phyloP scores from a whole-genome alignment of 352 stramenopile species.

The Pythium sukuiense region DNA sequence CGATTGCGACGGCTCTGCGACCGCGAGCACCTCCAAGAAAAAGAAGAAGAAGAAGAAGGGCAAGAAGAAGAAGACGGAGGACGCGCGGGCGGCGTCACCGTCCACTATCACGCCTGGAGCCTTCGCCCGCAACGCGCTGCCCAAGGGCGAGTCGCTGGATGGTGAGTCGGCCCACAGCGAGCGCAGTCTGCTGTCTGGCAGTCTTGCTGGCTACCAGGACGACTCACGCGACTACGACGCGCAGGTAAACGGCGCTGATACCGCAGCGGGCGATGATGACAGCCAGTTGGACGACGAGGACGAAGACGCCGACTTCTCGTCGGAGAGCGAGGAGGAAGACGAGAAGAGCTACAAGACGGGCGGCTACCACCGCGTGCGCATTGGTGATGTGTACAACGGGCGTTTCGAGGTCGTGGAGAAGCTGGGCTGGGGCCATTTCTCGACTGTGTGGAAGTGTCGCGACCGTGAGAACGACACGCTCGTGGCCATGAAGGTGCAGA shows the following conservation, averaged over 20 bases:
- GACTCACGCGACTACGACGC: conserved; percentile 16
- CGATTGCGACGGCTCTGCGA: conserved; percentile 1
- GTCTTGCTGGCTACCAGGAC: conserved; percentile 23
- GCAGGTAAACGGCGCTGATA: conserved; percentile 31
- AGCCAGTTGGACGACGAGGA: conserved; percentile 29
- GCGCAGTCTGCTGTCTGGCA: conserved; percentile 31
- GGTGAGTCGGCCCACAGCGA: conserved; percentile 30
- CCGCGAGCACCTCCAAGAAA: conserved; percentile 13
- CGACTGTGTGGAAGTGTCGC: conserved; percentile 98
- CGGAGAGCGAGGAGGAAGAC: conserved; percentile 91
- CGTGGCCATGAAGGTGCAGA: conserved; percentile 98
- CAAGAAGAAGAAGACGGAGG: conserved; percentile 23
- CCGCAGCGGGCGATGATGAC: conserved; percentile 30
- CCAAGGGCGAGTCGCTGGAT: conserved; percentile 34
- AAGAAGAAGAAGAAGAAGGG: conserved; percentile 33
- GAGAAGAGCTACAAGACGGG: conserved; percentile 95
- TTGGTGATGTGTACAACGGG: conserved; percentile 91
- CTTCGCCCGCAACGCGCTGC: conserved; percentile 22
- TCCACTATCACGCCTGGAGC: neutral
- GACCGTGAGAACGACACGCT: conserved; percentile 83
- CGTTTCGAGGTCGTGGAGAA: conserved; percentile 98
- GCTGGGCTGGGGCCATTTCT: conserved; percentile 99
- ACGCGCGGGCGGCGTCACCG: neutral
- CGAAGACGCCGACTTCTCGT: conserved; percentile 89
- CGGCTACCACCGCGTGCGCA: conserved; percentile 97